Evolutionary conservation across 208 protist genomes (phyloP).

Genomic region (Jaenimonas drosophilae): DNA sequence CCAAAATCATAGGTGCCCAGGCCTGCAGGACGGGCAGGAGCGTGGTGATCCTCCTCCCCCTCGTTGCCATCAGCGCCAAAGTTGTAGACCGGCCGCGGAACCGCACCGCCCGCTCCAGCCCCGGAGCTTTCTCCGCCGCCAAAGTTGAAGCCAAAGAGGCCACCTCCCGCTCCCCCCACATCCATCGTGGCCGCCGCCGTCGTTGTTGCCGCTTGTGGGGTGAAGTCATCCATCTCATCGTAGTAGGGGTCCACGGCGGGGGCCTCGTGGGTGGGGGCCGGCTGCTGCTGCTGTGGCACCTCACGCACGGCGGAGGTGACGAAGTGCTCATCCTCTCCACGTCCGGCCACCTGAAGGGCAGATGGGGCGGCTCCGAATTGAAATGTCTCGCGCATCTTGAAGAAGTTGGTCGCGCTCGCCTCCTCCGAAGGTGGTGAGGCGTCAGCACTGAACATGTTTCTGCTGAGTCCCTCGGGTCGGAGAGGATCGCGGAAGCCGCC

Average conservation of each 20-base stretch:
- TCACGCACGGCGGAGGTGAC: neutral
- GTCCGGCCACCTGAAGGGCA: neutral
- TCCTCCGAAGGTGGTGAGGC: neutral
- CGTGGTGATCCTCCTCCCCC: too few relatives aligned
- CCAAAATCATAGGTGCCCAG: too few relatives aligned
- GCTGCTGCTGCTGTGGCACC: neutral
- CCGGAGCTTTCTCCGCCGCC: conserved; percentile 8
- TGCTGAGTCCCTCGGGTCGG: conserved; percentile 24
- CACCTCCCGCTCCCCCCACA: neutral
- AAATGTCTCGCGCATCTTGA: neutral
- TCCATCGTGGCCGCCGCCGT: too few relatives aligned
- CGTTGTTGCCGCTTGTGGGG: too few relatives aligned
- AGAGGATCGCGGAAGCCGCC: conserved; percentile 17
- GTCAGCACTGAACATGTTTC: conserved; percentile 38
- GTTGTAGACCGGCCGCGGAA: too few relatives aligned
- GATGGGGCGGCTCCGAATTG: neutral
- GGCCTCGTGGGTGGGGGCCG: neutral
- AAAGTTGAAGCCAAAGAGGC: conserved; percentile 31
- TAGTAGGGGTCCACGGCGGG: conserved; percentile 43
- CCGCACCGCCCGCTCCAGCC: too few relatives aligned
- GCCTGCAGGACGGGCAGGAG: too few relatives aligned
- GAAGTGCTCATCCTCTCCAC: neutral
- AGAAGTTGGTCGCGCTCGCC: conserved; percentile 1
- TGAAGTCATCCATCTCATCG: conserved; percentile 71
- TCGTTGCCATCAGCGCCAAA: too few relatives aligned